phyloP scores from a whole-genome alignment of 2,329 filamentous ascomycete species.

The Nigrospora osmanthi region DNA sequence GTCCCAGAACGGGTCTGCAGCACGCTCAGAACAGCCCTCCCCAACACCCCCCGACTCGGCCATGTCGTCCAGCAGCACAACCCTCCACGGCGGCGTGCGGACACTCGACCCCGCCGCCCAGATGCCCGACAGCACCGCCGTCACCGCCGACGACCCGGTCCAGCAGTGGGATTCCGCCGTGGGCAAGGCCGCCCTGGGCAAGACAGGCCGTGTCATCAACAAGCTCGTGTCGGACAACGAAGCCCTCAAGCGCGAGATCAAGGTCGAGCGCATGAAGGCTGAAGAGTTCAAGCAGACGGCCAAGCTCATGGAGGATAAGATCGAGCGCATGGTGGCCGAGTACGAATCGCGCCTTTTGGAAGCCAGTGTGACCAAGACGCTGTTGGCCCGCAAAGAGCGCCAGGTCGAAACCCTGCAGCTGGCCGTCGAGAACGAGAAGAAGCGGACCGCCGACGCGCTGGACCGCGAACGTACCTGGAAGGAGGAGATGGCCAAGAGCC shows the following conservation, averaged over 20 bases:
- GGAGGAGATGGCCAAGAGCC: slow-evolving; percentile 55
- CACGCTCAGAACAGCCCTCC: slow-evolving; percentile 19
- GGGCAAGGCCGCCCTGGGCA: slow-evolving; percentile 62
- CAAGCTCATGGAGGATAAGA: slow-evolving; percentile 61
- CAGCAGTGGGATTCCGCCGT: slow-evolving; percentile 57
- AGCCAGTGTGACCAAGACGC: slow-evolving; percentile 61
- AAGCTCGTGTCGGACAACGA: slow-evolving; percentile 76
- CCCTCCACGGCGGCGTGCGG: slow-evolving; percentile 5
- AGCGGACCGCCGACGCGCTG: slow-evolving; percentile 50
- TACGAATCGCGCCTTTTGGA: slow-evolving; percentile 64
- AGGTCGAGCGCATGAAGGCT: slow-evolving; percentile 55
- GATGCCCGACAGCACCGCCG: slow-evolving; percentile 10
- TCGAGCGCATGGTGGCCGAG: slow-evolving; percentile 59
- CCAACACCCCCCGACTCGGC: slow-evolving; percentile 11
- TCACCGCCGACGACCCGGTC: slow-evolving; percentile 13
- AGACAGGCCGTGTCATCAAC: slow-evolving; percentile 74
- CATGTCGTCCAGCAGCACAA: slow-evolving; percentile 15
- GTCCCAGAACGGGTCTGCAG: slow-evolving; percentile 21
- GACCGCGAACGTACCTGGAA: slow-evolving; percentile 54
- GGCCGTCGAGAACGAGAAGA: slow-evolving; percentile 56
- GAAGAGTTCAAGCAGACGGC: slow-evolving; percentile 66
- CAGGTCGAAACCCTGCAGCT: slow-evolving; percentile 63
- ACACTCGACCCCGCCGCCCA: not conserved
- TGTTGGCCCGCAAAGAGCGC: slow-evolving; percentile 65
- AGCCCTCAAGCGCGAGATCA: slow-evolving; percentile 63